Evolutionary conservation across 169 alveolate species (phyloP), one percentile per base, ranked within the genome.

Genomic region (Cyclospora cayetanensis): DNA sequence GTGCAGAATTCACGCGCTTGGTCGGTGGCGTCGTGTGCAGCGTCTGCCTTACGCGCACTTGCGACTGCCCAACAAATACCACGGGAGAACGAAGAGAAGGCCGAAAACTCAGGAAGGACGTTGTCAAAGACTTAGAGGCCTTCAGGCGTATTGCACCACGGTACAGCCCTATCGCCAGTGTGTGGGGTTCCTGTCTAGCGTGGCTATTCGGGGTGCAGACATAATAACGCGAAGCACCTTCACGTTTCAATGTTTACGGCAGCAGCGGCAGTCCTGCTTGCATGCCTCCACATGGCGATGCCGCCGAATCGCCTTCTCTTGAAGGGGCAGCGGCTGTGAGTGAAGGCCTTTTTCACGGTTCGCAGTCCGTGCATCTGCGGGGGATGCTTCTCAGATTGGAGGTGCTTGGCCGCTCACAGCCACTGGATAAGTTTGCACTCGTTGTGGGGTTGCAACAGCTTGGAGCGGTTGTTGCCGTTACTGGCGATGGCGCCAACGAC

Each of bases 401-500:
- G 92, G 98, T 97, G 20, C 87, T 97, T 25, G 98, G 98, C 18
- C 89, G 98, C 65, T 96, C 98, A 20, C 94, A 95, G 52, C 98
- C 99, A 2, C 97, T 95, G 55, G 98, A 97, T 63, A 97, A 97
- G 89, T 96, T 96, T 91, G 91, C 96, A 63, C 90, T 95, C 20
- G 98, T 96, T 46, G 90, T 93, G 46, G 93, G 93, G 27, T 35
- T 90, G 42, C 63, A 68, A 34, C 52, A 90, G 70, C 92, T 94
- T 83, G 96, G 96, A 27, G 92, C 93, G 25, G 97, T 97, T 42
- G 98, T 97, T 0, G 99, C 98, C n/a, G 99, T 97, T 5, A 97
- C 99, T 12, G 99, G 99, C 25, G 98, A 97, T 93, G 98, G 98
- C 72, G 96, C 98, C 4, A 96, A 97, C 93, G 99, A 97, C 95